Evolutionary conservation across 495 filamentous ascomycete species (phyloP).

Genomic region (Xylaria acuta): DNA sequence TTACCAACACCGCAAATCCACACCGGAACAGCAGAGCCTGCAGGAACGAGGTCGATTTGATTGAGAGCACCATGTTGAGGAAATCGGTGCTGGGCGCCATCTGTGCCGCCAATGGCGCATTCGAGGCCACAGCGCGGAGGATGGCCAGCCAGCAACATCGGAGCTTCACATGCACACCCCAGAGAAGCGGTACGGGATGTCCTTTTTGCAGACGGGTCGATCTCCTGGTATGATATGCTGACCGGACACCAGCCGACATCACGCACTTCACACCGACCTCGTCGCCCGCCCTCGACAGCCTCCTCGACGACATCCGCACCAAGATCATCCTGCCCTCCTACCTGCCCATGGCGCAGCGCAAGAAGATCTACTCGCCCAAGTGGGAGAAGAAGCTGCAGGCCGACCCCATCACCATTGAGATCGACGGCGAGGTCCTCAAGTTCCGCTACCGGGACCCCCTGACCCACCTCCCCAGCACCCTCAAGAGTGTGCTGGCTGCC

Average conservation of each 20-base stretch:
- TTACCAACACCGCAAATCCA: neutral
- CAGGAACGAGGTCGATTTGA: neutral
- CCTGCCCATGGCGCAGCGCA: slow-evolving; percentile 61
- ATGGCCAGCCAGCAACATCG: slow-evolving; percentile 29
- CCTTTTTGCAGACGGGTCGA: neutral
- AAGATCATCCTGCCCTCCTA: slow-evolving; percentile 69
- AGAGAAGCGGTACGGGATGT: slow-evolving; percentile 31
- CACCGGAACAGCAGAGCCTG: neutral
- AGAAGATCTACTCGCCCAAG: slow-evolving; percentile 58
- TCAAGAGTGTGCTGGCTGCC: slow-evolving; percentile 45
- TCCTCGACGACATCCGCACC: slow-evolving; percentile 62
- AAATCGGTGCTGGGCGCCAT: slow-evolving; percentile 33
- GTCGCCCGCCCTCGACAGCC: slow-evolving; percentile 43
- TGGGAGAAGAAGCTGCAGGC: slow-evolving; percentile 58
- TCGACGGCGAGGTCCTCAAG: slow-evolving; percentile 63
- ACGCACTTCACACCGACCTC: slow-evolving; percentile 43
- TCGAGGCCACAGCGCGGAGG: slow-evolving; percentile 31
- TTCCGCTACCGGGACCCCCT: slow-evolving; percentile 56
- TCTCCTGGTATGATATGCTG: neutral
- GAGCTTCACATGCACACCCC: slow-evolving; percentile 35
- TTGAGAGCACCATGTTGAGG: slow-evolving; percentile 31
- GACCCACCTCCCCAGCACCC: slow-evolving; percentile 43
- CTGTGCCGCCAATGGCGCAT: slow-evolving; percentile 34
- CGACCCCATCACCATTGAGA: slow-evolving; percentile 66
- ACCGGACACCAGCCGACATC: slow-evolving; percentile 28